These are phyloP conservation scores for Hymenoscyphus fructigenus DNA, from an alignment of 2,329 filamentous ascomycete species.

Conservation along the genomic window DNA sequence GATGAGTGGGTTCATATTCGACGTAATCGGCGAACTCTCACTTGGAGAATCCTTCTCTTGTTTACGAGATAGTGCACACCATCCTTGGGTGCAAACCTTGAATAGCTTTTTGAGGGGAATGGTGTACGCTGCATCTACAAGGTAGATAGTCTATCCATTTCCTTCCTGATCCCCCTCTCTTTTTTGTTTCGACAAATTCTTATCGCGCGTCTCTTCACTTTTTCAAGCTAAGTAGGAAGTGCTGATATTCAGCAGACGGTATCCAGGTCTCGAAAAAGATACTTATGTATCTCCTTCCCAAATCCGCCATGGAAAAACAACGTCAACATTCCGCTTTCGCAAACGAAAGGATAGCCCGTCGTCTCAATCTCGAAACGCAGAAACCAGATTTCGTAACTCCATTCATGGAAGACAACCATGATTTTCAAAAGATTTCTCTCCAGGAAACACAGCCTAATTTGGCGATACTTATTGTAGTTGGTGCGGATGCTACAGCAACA, in stretches of 20 bases:
- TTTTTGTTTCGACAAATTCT: too few species aligned
- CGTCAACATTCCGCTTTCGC: constrained; percentile 1
- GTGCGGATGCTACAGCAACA: constrained; percentile 37
- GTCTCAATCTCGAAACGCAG: neutral
- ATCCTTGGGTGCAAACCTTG: neutral
- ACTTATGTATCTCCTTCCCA: neutral
- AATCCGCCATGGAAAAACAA: constrained; percentile 6
- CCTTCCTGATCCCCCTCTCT: too few species aligned
- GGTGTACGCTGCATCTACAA: neutral
- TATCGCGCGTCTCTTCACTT: too few species aligned
- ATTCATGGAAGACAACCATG: constrained; percentile 28
- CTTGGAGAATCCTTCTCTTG: neutral
- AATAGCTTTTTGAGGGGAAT: neutral
- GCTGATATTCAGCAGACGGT: too few species aligned
- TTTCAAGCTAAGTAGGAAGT: too few species aligned
- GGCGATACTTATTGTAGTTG: constrained; percentile 28
- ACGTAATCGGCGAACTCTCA: neutral
- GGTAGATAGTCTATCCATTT: too few species aligned
- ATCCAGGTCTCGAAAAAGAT: neutral
- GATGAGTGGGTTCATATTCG: constrained; percentile 7
- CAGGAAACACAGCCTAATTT: constrained; percentile 7
- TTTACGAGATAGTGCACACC: neutral
- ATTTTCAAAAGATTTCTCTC: constrained; percentile 40
- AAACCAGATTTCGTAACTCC: constrained; percentile 2
- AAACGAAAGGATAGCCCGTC: neutral